Conservation (phyloP, 2,329 filamentous ascomycete species). For the Penicillium sp. region DNA sequence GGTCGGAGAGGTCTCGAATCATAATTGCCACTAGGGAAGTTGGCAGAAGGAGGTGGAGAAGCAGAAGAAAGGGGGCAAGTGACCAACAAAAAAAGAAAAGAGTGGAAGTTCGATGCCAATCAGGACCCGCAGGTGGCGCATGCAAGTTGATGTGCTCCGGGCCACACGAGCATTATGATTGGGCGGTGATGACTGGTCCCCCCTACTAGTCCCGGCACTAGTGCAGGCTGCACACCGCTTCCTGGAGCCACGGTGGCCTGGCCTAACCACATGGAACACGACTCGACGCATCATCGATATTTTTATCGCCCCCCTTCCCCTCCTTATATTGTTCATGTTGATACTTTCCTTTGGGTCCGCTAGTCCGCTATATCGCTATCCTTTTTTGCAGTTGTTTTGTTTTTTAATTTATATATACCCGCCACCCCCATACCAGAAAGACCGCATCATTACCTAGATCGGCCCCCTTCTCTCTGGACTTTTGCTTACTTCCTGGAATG, state of each 20-base stretch:
- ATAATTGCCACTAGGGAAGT: background rate
- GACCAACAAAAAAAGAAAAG: background rate
- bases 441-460: background rate
- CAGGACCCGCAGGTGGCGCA: conserved; percentile 17
- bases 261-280: conserved; percentile 10
- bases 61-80: background rate
- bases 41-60: background rate
- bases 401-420: background rate
- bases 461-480: background rate
- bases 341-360: conserved; percentile 13
- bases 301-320: conserved; percentile 12
- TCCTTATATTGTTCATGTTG: conserved; percentile 1
- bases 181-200: background rate
- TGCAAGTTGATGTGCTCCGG: conserved; percentile 5
- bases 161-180: background rate
- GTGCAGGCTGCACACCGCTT: conserved; percentile 11
- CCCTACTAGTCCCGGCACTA: background rate
- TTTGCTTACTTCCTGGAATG: conserved; percentile 13
- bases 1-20: background rate
- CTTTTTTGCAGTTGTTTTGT: conserved; percentile 13
- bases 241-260: conserved; percentile 10
- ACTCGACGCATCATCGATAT: conserved; percentile 22
- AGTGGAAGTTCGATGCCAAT: conserved; percentile 5
- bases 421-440: background rate
- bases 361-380: conserved; percentile 1